These are phyloP conservation scores for Nepenthes gracilis DNA, from an alignment of 148 eudicot genomes.

Conservation along the genomic window DNA sequence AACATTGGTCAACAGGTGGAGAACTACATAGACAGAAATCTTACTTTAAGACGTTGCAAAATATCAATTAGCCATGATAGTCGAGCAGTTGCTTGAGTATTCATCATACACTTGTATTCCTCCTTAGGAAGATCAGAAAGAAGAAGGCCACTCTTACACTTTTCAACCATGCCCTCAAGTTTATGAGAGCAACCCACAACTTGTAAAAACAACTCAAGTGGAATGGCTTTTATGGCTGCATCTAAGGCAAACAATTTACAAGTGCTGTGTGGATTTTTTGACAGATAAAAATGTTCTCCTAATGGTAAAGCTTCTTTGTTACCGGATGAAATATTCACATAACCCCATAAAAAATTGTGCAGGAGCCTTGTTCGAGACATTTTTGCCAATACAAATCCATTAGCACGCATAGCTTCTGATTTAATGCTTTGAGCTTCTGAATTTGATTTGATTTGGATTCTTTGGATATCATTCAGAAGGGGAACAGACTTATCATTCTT, in stretches of 20 bases:
- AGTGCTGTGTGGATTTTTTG: conserved; percentile 70
- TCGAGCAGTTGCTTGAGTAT: conserved; percentile 63
- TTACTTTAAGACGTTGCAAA: conserved; percentile 76
- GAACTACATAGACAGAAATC: conserved; percentile 1
- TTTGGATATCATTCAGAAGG: conserved; percentile 49
- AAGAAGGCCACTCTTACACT: conserved; percentile 57
- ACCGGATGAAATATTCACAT: conserved; percentile 35
- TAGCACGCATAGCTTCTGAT: conserved; percentile 68
- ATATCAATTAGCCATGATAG: conserved; percentile 72
- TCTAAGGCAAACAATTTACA: conserved; percentile 54
- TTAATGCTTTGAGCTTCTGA: conserved; percentile 33
- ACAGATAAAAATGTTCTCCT: conserved; percentile 30
- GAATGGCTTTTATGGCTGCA: conserved; percentile 74
- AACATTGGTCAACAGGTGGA: not conserved
- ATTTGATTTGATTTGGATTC: conserved; percentile 31
- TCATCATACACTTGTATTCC: conserved; percentile 67
- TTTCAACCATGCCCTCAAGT: conserved; percentile 62
- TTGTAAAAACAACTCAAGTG: conserved; percentile 82
- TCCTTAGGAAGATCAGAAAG: conserved; percentile 73
- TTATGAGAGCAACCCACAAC: conserved; percentile 64
- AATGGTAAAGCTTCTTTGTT: conserved; percentile 33
- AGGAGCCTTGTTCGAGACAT: conserved; percentile 83
- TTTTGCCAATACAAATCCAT: conserved; percentile 85
- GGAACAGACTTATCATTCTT: conserved; percentile 59
- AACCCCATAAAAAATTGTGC: conserved; percentile 68